These are phyloP conservation scores for Arthrocladium fulminans DNA, from an alignment of 2,329 filamentous ascomycete species.

Conservation along the genomic window DNA sequence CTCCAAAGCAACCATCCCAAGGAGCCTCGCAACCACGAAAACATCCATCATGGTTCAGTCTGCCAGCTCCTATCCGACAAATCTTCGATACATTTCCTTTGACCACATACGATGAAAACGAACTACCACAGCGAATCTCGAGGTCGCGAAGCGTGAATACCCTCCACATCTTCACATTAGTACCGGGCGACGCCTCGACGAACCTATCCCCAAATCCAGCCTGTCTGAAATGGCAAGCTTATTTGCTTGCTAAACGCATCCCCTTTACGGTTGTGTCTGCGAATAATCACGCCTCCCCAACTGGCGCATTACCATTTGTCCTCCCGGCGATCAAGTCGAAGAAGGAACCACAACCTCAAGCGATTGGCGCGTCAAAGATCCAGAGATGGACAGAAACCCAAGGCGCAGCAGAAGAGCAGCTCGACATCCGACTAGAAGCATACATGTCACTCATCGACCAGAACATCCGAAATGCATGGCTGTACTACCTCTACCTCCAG, in stretches of 20 bases:
- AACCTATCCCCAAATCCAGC: slow-evolving; percentile 77
- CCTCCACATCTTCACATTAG: slow-evolving; percentile 64
- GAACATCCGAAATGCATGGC: slow-evolving; percentile 76
- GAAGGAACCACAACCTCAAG: slow-evolving; percentile 31
- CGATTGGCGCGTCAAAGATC: slow-evolving; percentile 57
- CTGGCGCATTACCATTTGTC: slow-evolving; percentile 80
- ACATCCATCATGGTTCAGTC: slow-evolving; percentile 25
- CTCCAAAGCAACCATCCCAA: neutral
- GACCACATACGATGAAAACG: slow-evolving; percentile 62
- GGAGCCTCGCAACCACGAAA: slow-evolving; percentile 14
- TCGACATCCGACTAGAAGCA: slow-evolving; percentile 56
- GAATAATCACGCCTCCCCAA: slow-evolving; percentile 88
- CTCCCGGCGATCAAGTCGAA: slow-evolving; percentile 42
- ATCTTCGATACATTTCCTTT: slow-evolving; percentile 83
- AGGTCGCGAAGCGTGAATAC: slow-evolving; percentile 42
- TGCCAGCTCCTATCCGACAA: slow-evolving; percentile 64
- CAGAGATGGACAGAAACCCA: slow-evolving; percentile 52
- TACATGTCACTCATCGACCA: slow-evolving; percentile 71
- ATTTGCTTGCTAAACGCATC: slow-evolving; percentile 67
- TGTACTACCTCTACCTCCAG: slow-evolving; percentile 74
- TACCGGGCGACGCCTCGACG: slow-evolving; percentile 33
- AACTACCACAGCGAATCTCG: slow-evolving; percentile 57
- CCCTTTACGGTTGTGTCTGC: slow-evolving; percentile 60
- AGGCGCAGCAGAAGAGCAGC: slow-evolving; percentile 39
- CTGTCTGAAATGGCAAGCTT: slow-evolving; percentile 95